Conservation (phyloP, 768 basidiomycete species). For the Podaxis sp. region DNA sequence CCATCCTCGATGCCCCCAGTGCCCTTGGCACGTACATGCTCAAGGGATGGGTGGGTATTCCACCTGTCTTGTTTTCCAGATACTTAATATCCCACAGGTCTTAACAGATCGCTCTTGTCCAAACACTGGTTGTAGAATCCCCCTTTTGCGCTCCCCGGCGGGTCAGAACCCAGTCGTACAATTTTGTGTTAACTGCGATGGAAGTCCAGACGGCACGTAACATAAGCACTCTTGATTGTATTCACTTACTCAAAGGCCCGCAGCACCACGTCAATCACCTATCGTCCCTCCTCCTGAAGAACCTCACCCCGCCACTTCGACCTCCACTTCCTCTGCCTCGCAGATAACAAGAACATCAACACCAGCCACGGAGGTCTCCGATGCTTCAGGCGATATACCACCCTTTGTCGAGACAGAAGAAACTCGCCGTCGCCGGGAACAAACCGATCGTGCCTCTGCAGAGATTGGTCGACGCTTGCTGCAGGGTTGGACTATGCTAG, state of each 20-base stretch:
- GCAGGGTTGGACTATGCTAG: slow-evolving; percentile 89
- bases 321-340: slow-evolving; percentile 49
- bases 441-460: slow-evolving; percentile 77
- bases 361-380: slow-evolving; percentile 75
- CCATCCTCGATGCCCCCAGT: slow-evolving; percentile 55
- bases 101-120: slow-evolving; percentile 68
- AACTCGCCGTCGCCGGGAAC: slow-evolving; percentile 66
- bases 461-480: slow-evolving; percentile 78
- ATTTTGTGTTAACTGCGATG: slow-evolving; percentile 68
- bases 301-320: slow-evolving; percentile 27
- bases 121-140: slow-evolving; percentile 56
- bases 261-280: slow-evolving; percentile 5
- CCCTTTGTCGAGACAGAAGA: slow-evolving; percentile 57
- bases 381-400: slow-evolving; percentile 48
- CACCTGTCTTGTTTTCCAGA: background rate
- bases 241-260: background rate
- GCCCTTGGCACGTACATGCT: slow-evolving; percentile 72
- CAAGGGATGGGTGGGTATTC: slow-evolving; percentile 67
- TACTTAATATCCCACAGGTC: slow-evolving; percentile 35
- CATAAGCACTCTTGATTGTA: background rate
- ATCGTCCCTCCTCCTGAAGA: background rate
- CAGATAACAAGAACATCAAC: slow-evolving; percentile 66
- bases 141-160: slow-evolving; percentile 71
- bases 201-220: slow-evolving; percentile 32
- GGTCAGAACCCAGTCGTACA: slow-evolving; percentile 41